Percentiles rank a stretch among this genome's conserved stretches.
These are phyloP conservation scores for Neocucurbitaria cava DNA, from an alignment of 2,329 filamentous ascomycete species.

Conservation along the genomic window DNA sequence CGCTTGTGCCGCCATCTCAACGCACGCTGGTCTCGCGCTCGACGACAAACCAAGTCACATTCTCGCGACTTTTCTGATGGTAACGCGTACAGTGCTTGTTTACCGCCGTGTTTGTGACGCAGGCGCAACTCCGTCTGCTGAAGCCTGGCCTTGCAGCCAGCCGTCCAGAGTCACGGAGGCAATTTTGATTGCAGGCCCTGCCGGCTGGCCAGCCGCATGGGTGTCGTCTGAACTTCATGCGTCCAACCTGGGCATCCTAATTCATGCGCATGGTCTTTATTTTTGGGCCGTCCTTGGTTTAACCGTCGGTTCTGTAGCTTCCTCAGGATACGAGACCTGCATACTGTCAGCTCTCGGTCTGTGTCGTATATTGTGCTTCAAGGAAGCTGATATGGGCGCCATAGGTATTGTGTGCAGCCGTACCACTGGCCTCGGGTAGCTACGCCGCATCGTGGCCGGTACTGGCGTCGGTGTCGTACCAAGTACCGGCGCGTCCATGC, in stretches of 20 bases:
- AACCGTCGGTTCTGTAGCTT: slow-evolving; percentile 7
- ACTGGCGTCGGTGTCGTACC: slow-evolving; percentile 7
- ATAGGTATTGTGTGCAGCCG: slow-evolving; percentile 19
- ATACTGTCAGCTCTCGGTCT: slow-evolving; percentile 6
- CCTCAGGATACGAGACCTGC: slow-evolving; percentile 7
- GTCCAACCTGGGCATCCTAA: slow-evolving; percentile 16
- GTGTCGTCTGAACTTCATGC: slow-evolving; percentile 24
- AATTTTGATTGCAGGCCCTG: slow-evolving; percentile 24
- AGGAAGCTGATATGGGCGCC: slow-evolving; percentile 4
- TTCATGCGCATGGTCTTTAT: slow-evolving; percentile 26
- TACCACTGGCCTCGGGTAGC: slow-evolving; percentile 9
- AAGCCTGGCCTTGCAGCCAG: neutral
- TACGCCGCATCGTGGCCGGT: slow-evolving; percentile 28
- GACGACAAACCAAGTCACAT: slow-evolving; percentile 23
- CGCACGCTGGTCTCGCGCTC: slow-evolving; percentile 18
- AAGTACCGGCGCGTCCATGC: slow-evolving; percentile 12
- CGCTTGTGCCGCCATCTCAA: slow-evolving; percentile 18
- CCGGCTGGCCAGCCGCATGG: slow-evolving; percentile 10
- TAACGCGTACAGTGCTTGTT: slow-evolving; percentile 19
- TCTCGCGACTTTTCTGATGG: slow-evolving; percentile 4
- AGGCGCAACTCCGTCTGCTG: slow-evolving; percentile 15
- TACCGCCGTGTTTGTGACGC: slow-evolving; percentile 28
- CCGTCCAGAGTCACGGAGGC: neutral
- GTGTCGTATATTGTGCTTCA: neutral
- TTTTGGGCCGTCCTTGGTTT: slow-evolving; percentile 21